These are phyloP conservation scores for Aspergillus cejpii DNA, from an alignment of 2,329 filamentous ascomycete species.

Conservation along the genomic window DNA sequence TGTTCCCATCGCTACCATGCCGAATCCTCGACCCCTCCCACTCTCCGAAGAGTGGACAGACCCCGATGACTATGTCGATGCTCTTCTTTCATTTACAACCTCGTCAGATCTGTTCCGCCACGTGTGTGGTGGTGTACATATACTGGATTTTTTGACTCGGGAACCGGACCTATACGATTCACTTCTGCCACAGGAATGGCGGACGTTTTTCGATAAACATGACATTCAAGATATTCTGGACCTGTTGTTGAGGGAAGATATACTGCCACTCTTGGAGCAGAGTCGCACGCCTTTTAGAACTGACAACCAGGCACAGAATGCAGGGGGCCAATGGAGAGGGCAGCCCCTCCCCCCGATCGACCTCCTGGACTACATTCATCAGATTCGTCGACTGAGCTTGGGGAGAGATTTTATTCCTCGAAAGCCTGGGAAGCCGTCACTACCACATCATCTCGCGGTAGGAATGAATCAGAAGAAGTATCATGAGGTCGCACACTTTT, in stretches of 20 bases:
- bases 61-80: slow-evolving; percentile 69
- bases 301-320: slow-evolving; percentile 9
- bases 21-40: slow-evolving; percentile 54
- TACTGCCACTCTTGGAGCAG: slow-evolving; percentile 43
- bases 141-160: slow-evolving; percentile 89
- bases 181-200: slow-evolving; percentile 74
- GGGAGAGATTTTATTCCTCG: slow-evolving; percentile 52
- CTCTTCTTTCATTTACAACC: slow-evolving; percentile 68
- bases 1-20: slow-evolving; percentile 32
- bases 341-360: slow-evolving; percentile 45
- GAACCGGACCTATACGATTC: slow-evolving; percentile 74
- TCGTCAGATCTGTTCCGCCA: slow-evolving; percentile 72
- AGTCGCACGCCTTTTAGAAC: slow-evolving; percentile 1
- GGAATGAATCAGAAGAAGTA: slow-evolving; percentile 96
- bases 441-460: slow-evolving; percentile 67
- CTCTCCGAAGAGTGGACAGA: slow-evolving; percentile 62
- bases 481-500: slow-evolving; percentile 87
- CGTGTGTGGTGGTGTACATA: slow-evolving; percentile 94
- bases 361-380: slow-evolving; percentile 64
- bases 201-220: slow-evolving; percentile 63
- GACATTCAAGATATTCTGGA: slow-evolving; percentile 72
- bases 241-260: slow-evolving; percentile 70
- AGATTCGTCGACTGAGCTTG: slow-evolving; percentile 64
- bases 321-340: slow-evolving; percentile 37
- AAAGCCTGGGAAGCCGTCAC: slow-evolving; percentile 36